Base-by-base conservation (phyloP, 208 protist species). In the Leishmania turanica region DNA sequence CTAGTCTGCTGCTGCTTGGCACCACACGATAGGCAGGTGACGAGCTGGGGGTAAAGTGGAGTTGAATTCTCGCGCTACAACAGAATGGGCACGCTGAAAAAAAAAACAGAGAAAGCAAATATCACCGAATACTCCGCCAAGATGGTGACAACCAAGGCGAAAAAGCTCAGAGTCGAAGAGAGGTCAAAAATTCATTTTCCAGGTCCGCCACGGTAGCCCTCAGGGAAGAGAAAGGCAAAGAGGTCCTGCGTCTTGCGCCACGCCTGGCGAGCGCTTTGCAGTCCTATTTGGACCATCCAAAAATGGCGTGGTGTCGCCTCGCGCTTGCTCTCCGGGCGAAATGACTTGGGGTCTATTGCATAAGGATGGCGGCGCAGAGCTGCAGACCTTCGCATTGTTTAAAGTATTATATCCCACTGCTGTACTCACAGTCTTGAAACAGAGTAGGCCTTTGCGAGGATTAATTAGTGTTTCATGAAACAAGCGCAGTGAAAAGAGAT, bases 301-400 rank as follows among this genome's bases (percentile, higher is more conserved):
- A 88, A 19, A 42, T 82, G 47, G 71, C 84, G 51, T 71, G 81
- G 75, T 64, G 65, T 76, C 62, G 66, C 79, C 75, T 82, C 77
- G 17, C 68, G 66, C 40, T 75, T 87, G 58, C 71, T 77, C 60
- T 81, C 84, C 74, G 45, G 53, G 40, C 73, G 68, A 34, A 92
- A 65, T 21, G 82, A 31, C 69, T 85, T 82, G 4, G 82, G 37
- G 75, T 94, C 87, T 54, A 94, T 91, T 11, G 85, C 87, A 78
- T 94, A 94, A 7, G 90, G 88, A 70, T 94, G 90, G 4, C 83
- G 84, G 2, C 69, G 75, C 34, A 62, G 45, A 3, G 37, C 4
- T 3, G 19, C n/a, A 24, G 45, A 34, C 24, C 31, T 27, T 13
- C 40, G 65, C 77, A 72, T 72, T 21, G 37, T 21, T n/a, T 54